phyloP scores from a whole-genome alignment of 192 early-diverging fungal species.

The Coemansia sp. region DNA sequence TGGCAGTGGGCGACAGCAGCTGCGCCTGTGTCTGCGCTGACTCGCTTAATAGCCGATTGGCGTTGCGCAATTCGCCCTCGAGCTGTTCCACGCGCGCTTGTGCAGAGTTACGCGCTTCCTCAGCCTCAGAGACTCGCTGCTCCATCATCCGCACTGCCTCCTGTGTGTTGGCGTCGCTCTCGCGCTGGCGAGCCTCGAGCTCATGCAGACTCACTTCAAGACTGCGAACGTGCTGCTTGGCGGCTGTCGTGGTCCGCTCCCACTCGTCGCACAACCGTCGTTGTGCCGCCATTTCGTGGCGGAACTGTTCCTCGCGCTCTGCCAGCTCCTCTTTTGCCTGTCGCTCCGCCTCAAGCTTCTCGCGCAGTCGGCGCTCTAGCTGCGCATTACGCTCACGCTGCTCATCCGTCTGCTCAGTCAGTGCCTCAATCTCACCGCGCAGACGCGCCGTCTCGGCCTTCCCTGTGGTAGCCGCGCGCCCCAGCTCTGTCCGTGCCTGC shows the following conservation, averaged over 20 bases:
- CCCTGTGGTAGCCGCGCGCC: slow-evolving; percentile 16
- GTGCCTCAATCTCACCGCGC: slow-evolving; percentile 56
- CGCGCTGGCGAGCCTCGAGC: slow-evolving; percentile 51
- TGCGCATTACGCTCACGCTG: slow-evolving; percentile 43
- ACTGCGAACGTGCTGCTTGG: slow-evolving; percentile 56
- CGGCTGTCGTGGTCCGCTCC: slow-evolving; percentile 57
- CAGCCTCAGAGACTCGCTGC: slow-evolving; percentile 53
- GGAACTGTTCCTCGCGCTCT: slow-evolving; percentile 63
- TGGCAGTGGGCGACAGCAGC: slow-evolving; percentile 60
- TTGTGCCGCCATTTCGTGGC: slow-evolving; percentile 66
- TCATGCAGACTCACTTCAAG: slow-evolving; percentile 54
- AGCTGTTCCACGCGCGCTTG: slow-evolving; percentile 7
- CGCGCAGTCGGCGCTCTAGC: slow-evolving; percentile 51
- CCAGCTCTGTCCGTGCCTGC: slow-evolving; percentile 36
- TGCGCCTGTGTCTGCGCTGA: slow-evolving; percentile 13
- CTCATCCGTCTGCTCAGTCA: slow-evolving; percentile 52
- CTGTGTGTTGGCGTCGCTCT: slow-evolving; percentile 37
- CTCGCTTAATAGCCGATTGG: slow-evolving; percentile 33
- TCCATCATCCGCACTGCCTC: slow-evolving; percentile 22
- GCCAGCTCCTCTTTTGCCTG: slow-evolving; percentile 56
- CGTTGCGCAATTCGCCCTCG: slow-evolving; percentile 26
- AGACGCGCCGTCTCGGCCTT: slow-evolving; percentile 56
- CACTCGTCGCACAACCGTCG: slow-evolving; percentile 62
- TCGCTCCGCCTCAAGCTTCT: slow-evolving; percentile 53
- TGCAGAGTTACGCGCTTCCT: slow-evolving; percentile 15